phyloP scores from a whole-genome alignment of 768 basidiomycete species.

The Rhodotorula paludigena region DNA sequence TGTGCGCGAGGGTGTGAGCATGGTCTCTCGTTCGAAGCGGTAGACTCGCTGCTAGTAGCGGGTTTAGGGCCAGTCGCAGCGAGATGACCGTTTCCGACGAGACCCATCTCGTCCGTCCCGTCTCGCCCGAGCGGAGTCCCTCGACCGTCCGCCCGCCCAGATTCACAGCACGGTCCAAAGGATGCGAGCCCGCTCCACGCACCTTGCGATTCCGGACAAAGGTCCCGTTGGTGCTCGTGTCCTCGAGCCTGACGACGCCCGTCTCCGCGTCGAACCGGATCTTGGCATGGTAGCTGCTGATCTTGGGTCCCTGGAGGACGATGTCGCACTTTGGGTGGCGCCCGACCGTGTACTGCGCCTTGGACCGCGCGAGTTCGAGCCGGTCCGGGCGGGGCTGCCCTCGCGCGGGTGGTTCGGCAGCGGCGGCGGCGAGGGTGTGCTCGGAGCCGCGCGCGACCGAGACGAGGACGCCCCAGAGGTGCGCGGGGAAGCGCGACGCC shows the following conservation, averaged over 20 bases:
- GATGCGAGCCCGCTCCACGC: no score
- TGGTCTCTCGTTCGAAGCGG: no score
- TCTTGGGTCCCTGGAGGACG: slow-evolving; percentile 22
- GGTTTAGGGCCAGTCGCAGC: no score
- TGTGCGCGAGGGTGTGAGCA: slow-evolving; percentile 41
- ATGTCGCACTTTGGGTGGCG: slow-evolving; percentile 24
- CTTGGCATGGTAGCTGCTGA: slow-evolving; percentile 21
- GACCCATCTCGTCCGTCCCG: background rate
- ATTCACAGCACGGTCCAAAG: no score
- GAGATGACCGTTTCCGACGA: no score
- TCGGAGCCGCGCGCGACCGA: background rate
- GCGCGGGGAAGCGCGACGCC: slow-evolving; percentile 14
- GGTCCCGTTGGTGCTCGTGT: slow-evolving; percentile 34
- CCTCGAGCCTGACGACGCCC: slow-evolving; percentile 26
- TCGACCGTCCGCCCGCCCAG: no score
- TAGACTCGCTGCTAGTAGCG: no score
- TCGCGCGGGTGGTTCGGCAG: background rate
- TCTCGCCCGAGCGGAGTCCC: no score
- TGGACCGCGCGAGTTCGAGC: slow-evolving; percentile 10
- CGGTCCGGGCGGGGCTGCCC: slow-evolving; percentile 2
- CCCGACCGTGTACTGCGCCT: slow-evolving; percentile 2
- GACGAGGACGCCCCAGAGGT: slow-evolving; percentile 6
- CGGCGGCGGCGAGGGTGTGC: background rate
- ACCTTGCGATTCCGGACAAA: slow-evolving; percentile 29
- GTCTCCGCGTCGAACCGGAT: background rate